Conservation (phyloP, 1,139 yeast genomes). For the Taiozyma sp. region DNA sequence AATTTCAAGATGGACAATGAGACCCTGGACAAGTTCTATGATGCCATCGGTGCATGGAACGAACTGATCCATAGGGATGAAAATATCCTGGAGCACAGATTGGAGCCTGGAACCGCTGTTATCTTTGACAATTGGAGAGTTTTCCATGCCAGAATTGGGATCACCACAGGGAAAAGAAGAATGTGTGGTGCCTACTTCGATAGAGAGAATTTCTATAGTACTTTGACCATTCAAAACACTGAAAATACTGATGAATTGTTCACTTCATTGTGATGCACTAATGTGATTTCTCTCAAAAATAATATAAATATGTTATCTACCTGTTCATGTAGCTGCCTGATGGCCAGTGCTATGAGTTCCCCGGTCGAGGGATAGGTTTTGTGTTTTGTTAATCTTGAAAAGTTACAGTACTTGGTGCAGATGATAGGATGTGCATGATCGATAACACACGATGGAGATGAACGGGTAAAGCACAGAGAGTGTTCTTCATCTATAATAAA, state of each 20-base stretch:
- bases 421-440: too few relatives aligned
- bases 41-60: slow-evolving; percentile 58
- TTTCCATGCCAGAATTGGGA: slow-evolving; percentile 61
- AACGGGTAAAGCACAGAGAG: too few relatives aligned
- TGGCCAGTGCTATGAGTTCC: too few relatives aligned
- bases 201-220: slow-evolving; percentile 64
- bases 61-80: slow-evolving; percentile 45
- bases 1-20: slow-evolving; percentile 56
- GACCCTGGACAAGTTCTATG: slow-evolving; percentile 55
- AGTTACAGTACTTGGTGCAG: too few relatives aligned
- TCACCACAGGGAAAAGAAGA: slow-evolving; percentile 65
- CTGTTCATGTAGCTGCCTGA: too few relatives aligned
- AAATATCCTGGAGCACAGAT: slow-evolving; percentile 52
- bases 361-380: too few relatives aligned
- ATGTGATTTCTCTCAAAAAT: neutral
- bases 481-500: too few relatives aligned
- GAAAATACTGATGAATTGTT: slow-evolving; percentile 47
- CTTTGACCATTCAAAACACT: slow-evolving; percentile 46
- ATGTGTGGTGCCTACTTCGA: slow-evolving; percentile 77
- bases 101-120: slow-evolving; percentile 64
- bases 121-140: slow-evolving; percentile 79
- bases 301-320: neutral
- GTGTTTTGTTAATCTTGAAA: too few relatives aligned
- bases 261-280: slow-evolving; percentile 4
- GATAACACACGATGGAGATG: too few relatives aligned